phyloP scores from a whole-genome alignment of 371 early-diverging fungal genomes.

The Syncephalastrum contaminatum region DNA sequence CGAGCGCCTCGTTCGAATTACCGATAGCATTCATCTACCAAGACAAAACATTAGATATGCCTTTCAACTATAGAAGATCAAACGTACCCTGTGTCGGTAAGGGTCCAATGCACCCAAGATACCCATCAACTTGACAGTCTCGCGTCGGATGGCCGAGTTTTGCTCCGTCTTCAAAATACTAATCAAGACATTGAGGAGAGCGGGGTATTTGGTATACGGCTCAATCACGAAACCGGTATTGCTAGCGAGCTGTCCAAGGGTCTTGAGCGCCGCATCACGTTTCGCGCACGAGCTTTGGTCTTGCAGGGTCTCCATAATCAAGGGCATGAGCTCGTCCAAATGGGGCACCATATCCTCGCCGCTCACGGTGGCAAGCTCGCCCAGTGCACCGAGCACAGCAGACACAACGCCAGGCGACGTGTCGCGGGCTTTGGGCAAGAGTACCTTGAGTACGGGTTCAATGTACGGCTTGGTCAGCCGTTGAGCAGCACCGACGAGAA shows the following conservation, averaged over 20 bases:
- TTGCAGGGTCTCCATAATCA: constrained; percentile 89
- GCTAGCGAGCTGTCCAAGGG: constrained; percentile 82
- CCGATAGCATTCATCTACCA: constrained; percentile 51
- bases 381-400: constrained; percentile 80
- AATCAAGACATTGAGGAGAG: constrained; percentile 77
- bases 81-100: constrained; percentile 78
- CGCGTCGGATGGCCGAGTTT: constrained; percentile 66
- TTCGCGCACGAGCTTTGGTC: constrained; percentile 87
- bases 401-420: constrained; percentile 81
- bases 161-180: constrained; percentile 86
- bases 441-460: constrained; percentile 81
- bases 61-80: not conserved
- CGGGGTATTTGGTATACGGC: constrained; percentile 90
- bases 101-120: constrained; percentile 97
- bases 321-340: constrained; percentile 78
- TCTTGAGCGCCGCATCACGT: constrained; percentile 86
- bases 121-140: constrained; percentile 90
- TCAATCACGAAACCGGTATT: constrained; percentile 90
- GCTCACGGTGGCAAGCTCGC: constrained; percentile 87
- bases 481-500: constrained; percentile 78
- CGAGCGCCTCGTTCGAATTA: constrained; percentile 55
- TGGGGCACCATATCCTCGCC: constrained; percentile 84
- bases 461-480: constrained; percentile 90
- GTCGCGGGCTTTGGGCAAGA: constrained; percentile 83
- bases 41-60: not conserved